phyloP scores from a whole-genome alignment of 148 eudicot species.

The Camellia sinensis region DNA sequence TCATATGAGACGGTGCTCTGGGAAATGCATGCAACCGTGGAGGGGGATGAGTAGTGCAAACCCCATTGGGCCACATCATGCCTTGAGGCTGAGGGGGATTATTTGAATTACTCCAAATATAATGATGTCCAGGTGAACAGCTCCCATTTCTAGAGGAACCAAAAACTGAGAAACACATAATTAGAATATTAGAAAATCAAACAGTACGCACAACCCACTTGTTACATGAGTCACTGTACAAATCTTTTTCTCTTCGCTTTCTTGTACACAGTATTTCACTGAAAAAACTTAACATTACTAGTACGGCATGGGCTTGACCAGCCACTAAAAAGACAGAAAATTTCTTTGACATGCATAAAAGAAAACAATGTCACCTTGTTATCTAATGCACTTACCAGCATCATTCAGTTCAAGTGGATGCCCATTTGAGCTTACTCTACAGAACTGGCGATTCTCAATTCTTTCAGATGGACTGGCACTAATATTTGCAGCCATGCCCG shows the following conservation, averaged over 20 bases:
- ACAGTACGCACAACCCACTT: neutral
- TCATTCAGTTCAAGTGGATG: slow-evolving; percentile 48
- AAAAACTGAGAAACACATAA: slow-evolving; percentile 40
- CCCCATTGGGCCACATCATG: slow-evolving; percentile 56
- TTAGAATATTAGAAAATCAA: slow-evolving; percentile 5
- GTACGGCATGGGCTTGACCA: slow-evolving; percentile 1
- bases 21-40: slow-evolving; percentile 44
- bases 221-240: neutral
- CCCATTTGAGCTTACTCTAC: slow-evolving; percentile 41
- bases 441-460: slow-evolving; percentile 41
- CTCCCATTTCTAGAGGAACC: slow-evolving; percentile 53
- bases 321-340: neutral
- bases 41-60: slow-evolving; percentile 43
- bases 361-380: neutral
- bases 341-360: neutral
- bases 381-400: slow-evolving; percentile 31
- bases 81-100: slow-evolving; percentile 45
- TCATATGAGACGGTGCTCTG: slow-evolving; percentile 53
- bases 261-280: neutral
- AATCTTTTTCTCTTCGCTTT: neutral
- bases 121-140: slow-evolving; percentile 47
- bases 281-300: neutral
- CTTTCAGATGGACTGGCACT: slow-evolving; percentile 37
- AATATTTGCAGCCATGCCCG: slow-evolving; percentile 34
- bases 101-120: slow-evolving; percentile 58